Conservation (phyloP, 1,284 basidiomycete genomes). For the Tetrapyrgos nigripes region DNA sequence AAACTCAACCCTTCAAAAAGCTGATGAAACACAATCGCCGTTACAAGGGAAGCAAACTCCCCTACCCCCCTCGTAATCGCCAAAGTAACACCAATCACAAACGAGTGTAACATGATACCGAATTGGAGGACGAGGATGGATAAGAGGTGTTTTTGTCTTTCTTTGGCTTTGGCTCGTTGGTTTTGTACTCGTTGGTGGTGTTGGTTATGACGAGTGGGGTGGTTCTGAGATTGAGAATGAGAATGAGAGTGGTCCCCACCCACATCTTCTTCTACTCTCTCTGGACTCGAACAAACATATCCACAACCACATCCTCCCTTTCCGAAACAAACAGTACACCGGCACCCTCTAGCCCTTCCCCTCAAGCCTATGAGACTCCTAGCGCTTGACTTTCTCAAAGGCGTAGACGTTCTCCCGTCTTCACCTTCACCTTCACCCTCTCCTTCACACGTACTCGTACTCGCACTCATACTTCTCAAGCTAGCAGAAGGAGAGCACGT, state of each 20-base stretch:
- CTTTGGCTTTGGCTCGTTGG: conserved; percentile 9
- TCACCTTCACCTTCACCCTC: too few species aligned
- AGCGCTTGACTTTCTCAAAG: too few species aligned
- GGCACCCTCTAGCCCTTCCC: too few species aligned
- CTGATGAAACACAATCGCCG: conserved; percentile 81
- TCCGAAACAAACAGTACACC: too few species aligned
- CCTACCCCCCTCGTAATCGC: conserved; percentile 68
- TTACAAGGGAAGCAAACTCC: conserved; percentile 76
- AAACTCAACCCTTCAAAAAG: conserved; percentile 82
- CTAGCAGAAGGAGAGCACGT: too few species aligned
- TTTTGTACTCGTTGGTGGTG: not conserved
- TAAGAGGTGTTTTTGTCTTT: conserved; percentile 22
- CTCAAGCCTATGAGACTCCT: too few species aligned
- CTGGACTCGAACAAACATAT: not conserved
- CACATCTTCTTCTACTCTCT: not conserved
- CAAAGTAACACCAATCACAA: conserved; percentile 79
- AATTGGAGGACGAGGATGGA: conserved; percentile 59
- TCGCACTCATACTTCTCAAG: too few species aligned
- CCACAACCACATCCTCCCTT: not conserved
- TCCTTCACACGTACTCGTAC: too few species aligned
- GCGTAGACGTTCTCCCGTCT: too few species aligned
- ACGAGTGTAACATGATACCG: conserved; percentile 83
- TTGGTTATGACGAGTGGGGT: not conserved
- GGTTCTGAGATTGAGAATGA: too few species aligned
- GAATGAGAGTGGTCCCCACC: too few species aligned